These are phyloP conservation scores for Trichoderma orchidacearum DNA, from an alignment of 495 filamentous ascomycete species.

Conservation along the genomic window DNA sequence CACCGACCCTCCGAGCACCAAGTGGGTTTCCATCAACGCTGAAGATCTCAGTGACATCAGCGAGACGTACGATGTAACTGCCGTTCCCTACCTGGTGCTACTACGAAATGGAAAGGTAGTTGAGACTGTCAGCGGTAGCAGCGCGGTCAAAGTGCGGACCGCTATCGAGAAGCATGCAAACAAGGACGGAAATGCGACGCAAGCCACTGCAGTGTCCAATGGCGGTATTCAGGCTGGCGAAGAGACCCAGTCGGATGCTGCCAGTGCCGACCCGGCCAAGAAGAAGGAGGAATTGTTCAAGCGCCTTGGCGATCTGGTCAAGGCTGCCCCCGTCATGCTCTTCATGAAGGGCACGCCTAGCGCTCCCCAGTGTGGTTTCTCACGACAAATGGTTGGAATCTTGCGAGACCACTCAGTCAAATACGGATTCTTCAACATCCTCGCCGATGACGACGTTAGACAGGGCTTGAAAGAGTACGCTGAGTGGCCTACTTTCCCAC, in stretches of 20 bases:
- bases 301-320: slow-evolving; percentile 67
- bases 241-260: slow-evolving; percentile 10
- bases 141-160: slow-evolving; percentile 64
- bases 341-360: slow-evolving; percentile 92
- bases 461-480: slow-evolving; percentile 91
- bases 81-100: slow-evolving; percentile 84
- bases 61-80: slow-evolving; percentile 81
- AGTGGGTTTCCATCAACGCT: slow-evolving; percentile 79
- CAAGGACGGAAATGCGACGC: slow-evolving; percentile 5
- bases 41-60: slow-evolving; percentile 80
- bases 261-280: slow-evolving; percentile 35
- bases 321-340: slow-evolving; percentile 92
- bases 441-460: slow-evolving; percentile 93
- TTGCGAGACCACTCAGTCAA: slow-evolving; percentile 78
- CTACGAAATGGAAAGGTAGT: slow-evolving; percentile 55
- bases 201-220: slow-evolving; percentile 15
- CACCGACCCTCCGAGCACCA: slow-evolving; percentile 47
- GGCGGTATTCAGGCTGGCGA: slow-evolving; percentile 9
- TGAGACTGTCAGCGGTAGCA: slow-evolving; percentile 75
- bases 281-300: slow-evolving; percentile 66
- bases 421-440: slow-evolving; percentile 98
- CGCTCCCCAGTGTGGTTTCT: slow-evolving; percentile 89
- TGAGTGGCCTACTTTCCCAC: slow-evolving; percentile 95
- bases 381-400: slow-evolving; percentile 71
- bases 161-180: slow-evolving; percentile 72